These are phyloP conservation scores for Posidonia oceanica DNA, from an alignment of 116 monocot genomes.

Conservation along the genomic window DNA sequence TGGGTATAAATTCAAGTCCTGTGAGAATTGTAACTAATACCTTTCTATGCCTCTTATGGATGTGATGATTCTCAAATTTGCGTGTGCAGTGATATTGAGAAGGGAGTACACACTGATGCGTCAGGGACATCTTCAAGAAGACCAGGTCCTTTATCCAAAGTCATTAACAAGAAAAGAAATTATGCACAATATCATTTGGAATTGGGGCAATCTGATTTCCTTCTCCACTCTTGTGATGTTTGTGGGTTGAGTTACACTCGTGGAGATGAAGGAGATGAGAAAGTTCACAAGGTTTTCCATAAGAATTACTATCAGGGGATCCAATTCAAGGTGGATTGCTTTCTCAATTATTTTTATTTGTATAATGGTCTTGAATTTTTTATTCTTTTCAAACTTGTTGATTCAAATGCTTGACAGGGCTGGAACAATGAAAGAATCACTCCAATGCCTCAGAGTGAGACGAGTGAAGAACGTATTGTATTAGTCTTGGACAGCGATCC, in stretches of 20 bases:
- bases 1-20: no score
- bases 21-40: not conserved
- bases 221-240: conserved; percentile 45
- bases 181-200: conserved; percentile 45
- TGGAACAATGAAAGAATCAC: conserved; percentile 71
- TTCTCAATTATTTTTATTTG: not conserved
- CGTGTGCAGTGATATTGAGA: not conserved
- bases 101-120: not conserved
- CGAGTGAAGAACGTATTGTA: conserved; percentile 37
- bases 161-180: conserved; percentile 41
- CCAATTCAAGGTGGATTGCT: conserved; percentile 49
- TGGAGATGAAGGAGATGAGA: conserved; percentile 68
- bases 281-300: conserved; percentile 58
- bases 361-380: not conserved
- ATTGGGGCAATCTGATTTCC: conserved; percentile 65
- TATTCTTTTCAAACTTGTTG: not conserved
- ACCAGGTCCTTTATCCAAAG: not conserved
- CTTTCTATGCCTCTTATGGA: not conserved
- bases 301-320: conserved; percentile 49
- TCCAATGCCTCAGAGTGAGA: conserved; percentile 7
- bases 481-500: conserved; percentile 39
- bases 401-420: conserved; percentile 26
- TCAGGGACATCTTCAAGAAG: not conserved
- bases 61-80: not conserved
- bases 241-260: conserved; percentile 71